Percentiles rank a stretch among this genome's conserved stretches.
phyloP scores from a whole-genome alignment of 2,329 filamentous ascomycete genomes.

The Tolypocladium nubicola region DNA sequence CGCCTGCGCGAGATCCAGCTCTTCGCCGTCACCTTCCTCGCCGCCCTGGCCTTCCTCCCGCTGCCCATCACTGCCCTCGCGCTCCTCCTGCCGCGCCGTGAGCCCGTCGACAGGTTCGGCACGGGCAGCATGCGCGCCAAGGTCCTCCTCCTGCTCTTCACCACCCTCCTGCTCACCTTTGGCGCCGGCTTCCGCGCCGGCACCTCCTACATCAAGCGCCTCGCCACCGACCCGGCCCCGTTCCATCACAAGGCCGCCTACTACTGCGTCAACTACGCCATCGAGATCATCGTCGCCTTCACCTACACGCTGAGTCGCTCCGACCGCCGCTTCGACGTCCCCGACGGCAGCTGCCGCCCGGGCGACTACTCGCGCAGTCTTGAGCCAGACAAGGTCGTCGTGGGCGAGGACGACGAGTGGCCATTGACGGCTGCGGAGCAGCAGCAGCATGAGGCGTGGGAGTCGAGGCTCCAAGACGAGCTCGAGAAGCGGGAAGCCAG shows the following conservation, averaged over 20 bases:
- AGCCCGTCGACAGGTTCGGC: constrained; percentile 41
- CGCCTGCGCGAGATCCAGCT: constrained; percentile 57
- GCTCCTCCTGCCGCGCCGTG: constrained; percentile 35
- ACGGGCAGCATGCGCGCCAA: constrained; percentile 57
- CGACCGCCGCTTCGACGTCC: constrained; percentile 66
- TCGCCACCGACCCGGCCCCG: constrained; percentile 47
- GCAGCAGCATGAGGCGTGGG: constrained; percentile 12
- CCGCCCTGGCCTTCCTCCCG: constrained; percentile 47
- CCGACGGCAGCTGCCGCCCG: constrained; percentile 53
- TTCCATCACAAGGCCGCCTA: constrained; percentile 63
- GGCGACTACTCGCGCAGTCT: constrained; percentile 33
- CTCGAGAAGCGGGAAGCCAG: not conserved
- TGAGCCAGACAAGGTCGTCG: constrained; percentile 10
- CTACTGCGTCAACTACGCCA: constrained; percentile 68
- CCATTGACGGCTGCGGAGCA: constrained; percentile 1
- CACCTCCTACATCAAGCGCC: constrained; percentile 42
- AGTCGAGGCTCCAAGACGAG: constrained; percentile 10
- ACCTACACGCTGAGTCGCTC: constrained; percentile 58
- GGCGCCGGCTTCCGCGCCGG: constrained; percentile 61
- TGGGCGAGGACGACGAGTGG: constrained; percentile 11
- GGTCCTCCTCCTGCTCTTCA: constrained; percentile 49
- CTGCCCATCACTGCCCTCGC: constrained; percentile 43
- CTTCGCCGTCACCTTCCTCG: constrained; percentile 52
- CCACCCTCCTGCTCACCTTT: constrained; percentile 49
- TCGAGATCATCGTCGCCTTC: constrained; percentile 62